A percentile compares a stretch with the other conserved stretches of the same genome.
phyloP scores from a whole-genome alignment of 2,329 filamentous ascomycete genomes.

The Penicillium hesseltinei region DNA sequence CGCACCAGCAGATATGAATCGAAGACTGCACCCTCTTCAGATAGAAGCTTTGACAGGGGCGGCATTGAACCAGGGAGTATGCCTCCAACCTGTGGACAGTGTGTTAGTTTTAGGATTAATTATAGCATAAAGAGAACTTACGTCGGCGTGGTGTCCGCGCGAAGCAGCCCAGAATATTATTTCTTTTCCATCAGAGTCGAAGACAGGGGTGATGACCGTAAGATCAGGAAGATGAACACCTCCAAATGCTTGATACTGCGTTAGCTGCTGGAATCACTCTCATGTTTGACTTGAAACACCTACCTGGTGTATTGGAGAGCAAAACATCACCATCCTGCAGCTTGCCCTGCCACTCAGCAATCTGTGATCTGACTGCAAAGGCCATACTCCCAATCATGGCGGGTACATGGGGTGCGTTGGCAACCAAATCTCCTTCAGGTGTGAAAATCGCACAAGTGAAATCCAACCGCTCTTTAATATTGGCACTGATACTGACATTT shows the following conservation, averaged over 20 bases:
- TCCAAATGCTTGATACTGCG: constrained; percentile 60
- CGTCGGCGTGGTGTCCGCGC: constrained; percentile 64
- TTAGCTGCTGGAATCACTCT: not conserved
- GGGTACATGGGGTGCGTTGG: constrained; percentile 67
- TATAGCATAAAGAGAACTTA: constrained; percentile 50
- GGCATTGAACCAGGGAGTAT: constrained; percentile 76
- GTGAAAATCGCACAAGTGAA: constrained; percentile 80
- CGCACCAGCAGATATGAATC: constrained; percentile 66
- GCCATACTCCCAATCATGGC: constrained; percentile 70
- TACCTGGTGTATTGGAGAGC: constrained; percentile 67
- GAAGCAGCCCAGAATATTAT: constrained; percentile 76
- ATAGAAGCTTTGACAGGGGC: constrained; percentile 17
- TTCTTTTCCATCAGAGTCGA: constrained; percentile 64
- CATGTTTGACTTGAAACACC: constrained; percentile 38
- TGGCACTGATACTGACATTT: constrained; percentile 66
- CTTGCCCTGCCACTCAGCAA: constrained; percentile 69
- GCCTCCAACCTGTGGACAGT: constrained; percentile 58
- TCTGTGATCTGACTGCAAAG: constrained; percentile 71
- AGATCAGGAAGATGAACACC: constrained; percentile 77
- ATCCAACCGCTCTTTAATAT: constrained; percentile 80
- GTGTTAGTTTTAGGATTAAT: not conserved
- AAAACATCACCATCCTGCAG: constrained; percentile 73
- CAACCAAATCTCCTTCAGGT: constrained; percentile 66
- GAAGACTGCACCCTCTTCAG: constrained; percentile 54
- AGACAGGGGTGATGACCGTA: constrained; percentile 72